Base-by-base conservation (phyloP, 345 rosid genomes). In the Diplotaxis tenuifolia region DNA sequence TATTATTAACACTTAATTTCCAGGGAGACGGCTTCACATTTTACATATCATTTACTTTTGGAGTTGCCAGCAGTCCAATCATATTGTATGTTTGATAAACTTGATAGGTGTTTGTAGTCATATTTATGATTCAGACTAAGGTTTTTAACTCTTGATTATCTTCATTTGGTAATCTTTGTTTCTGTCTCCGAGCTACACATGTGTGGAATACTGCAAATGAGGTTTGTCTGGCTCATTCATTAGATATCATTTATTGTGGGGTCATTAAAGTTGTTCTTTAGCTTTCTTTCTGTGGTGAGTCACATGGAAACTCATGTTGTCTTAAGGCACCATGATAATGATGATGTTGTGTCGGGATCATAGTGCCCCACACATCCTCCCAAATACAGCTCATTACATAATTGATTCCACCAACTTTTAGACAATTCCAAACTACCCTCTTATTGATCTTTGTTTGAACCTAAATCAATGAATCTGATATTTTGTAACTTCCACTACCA, bases 271-370 rank as follows among this genome's bases (percentile, higher is more conserved):
- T 42, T 42, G 50, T 10, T 61, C 57, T 50, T 67, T 23, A 50
- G 25, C 45, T 61, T 53, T 53, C 61, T 61, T 20, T 54, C 47
- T 68, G 62, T 1, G 32, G 64, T 52, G 70, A 53, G 75, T 75
- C 70, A 75, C 75, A 75, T 75, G 79, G 75, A 21, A 55, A 70
- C 66, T 75, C 45, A 75, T 75, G 64, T 61, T 62, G 52, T 59
- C 57, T 58, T 10, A 22, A 15, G 67, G 60, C 61, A 67, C 42
- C 68, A 68, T 68, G 53, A 36, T 57, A 62, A 76, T 62, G 31
- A 69, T 75, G 36, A 53, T 40, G 67, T 5, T 42, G 75, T 71
- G 69, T 73, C 50, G 14, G 8, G 68, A 25, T 67, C 68, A 52
- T 40, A 36, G 20, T 28, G 50, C 70, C 58, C 68, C 40, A 75